These are phyloP conservation scores for Suhomyces prunicola DNA, from an alignment of 805 yeast species.

Conservation along the genomic window DNA sequence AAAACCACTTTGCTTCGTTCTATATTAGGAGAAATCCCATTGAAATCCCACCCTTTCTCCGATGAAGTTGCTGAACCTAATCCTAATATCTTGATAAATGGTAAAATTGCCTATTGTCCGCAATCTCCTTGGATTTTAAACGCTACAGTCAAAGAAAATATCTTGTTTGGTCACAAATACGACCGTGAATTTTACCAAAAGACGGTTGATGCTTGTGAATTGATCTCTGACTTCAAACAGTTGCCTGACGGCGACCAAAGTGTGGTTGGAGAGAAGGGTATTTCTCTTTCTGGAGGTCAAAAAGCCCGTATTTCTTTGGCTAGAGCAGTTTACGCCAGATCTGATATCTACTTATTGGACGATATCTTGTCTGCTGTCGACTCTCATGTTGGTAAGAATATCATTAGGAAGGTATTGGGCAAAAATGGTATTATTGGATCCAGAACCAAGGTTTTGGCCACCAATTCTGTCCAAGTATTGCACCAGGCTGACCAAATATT, in stretches of 20 bases:
- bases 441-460: conserved; percentile 37
- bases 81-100: conserved; percentile 22
- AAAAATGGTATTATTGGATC: conserved; percentile 30
- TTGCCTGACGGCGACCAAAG: conserved; percentile 42
- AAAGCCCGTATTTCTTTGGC: conserved; percentile 42
- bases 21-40: conserved; percentile 31
- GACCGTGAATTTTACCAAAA: conserved; percentile 29
- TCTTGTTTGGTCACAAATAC: conserved; percentile 33
- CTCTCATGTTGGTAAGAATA: conserved; percentile 39
- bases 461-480: conserved; percentile 37
- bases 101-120: conserved; percentile 38
- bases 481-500: conserved; percentile 33
- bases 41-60: conserved; percentile 4
- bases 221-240: conserved; percentile 30
- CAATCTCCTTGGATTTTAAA: conserved; percentile 43
- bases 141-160: conserved; percentile 38
- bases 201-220: conserved; percentile 38
- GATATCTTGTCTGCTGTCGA: conserved; percentile 44
- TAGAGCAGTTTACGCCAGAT: conserved; percentile 40
- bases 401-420: conserved; percentile 30
- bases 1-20: conserved; percentile 36
- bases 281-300: conserved; percentile 42
- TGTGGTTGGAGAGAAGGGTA: conserved; percentile 45
- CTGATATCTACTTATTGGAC: conserved; percentile 39
- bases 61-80: conserved; percentile 1